Conservation (phyloP, 1,284 basidiomycete genomes). For the Takashimella tepidaria region DNA sequence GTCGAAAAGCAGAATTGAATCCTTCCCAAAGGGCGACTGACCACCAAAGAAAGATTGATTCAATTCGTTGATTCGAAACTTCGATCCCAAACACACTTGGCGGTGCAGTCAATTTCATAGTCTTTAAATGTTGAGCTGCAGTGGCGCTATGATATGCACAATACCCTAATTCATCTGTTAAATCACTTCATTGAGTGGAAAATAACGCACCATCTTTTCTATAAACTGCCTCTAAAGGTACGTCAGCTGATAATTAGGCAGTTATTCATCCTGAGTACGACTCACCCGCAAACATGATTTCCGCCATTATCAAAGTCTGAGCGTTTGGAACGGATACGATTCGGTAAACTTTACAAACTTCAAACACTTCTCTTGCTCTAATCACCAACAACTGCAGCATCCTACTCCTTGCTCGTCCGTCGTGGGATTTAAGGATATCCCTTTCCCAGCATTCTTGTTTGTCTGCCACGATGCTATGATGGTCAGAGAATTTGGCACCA, state of each 20-base stretch:
- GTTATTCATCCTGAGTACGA: constrained; percentile 4
- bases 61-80: constrained; percentile 19
- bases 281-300: constrained; percentile 38
- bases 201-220: constrained; percentile 8
- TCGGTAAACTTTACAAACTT: constrained; percentile 75
- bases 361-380: constrained; percentile 73
- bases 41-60: constrained; percentile 66
- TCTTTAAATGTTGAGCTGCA: constrained; percentile 21
- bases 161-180: constrained; percentile 23
- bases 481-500: constrained; percentile 87
- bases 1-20: constrained; percentile 58
- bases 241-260: constrained; percentile 5
- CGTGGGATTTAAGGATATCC: constrained; percentile 12
- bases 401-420: constrained; percentile 53
- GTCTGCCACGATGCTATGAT: constrained; percentile 71
- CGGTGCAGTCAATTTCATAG: constrained; percentile 14
- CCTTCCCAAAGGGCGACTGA: constrained; percentile 59
- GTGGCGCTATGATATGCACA: constrained; percentile 16
- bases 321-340: constrained; percentile 74
- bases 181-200: background rate
- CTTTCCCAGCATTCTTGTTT: constrained; percentile 52
- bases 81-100: constrained; percentile 11
- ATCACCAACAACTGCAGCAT: constrained; percentile 72
- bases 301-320: constrained; percentile 36
- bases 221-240: constrained; percentile 4